These are phyloP conservation scores for Fusarium camptoceras DNA, from an alignment of 2,329 filamentous ascomycete species.

Conservation along the genomic window DNA sequence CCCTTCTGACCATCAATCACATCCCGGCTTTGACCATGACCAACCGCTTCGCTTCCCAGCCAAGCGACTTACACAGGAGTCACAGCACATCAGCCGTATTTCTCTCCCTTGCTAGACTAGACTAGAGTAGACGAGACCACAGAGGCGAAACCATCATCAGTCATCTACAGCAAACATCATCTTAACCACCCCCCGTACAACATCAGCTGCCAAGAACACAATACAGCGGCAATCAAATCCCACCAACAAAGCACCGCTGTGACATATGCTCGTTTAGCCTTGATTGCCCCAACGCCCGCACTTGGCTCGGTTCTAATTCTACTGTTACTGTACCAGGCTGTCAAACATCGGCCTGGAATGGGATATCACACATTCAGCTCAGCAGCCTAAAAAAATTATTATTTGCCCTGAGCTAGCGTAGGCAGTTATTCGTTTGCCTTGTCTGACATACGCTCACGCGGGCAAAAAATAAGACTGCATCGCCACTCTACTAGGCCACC, in stretches of 20 bases:
- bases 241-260: not conserved
- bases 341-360: constrained; percentile 18
- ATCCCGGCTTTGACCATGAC: not conserved
- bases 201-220: constrained; percentile 1
- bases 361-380: constrained; percentile 3
- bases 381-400: constrained; percentile 21
- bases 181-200: not conserved
- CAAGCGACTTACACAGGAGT: constrained; percentile 25
- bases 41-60: constrained; percentile 20
- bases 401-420: not conserved
- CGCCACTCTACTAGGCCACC: constrained; percentile 16
- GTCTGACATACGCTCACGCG: constrained; percentile 18
- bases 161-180: constrained; percentile 20
- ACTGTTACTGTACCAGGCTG: not conserved
- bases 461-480: constrained; percentile 15
- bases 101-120: not conserved
- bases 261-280: constrained; percentile 1
- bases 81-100: constrained; percentile 11
- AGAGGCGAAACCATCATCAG: not conserved
- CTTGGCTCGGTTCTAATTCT: constrained; percentile 2
- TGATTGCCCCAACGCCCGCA: constrained; percentile 13
- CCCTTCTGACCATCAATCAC: constrained; percentile 6
- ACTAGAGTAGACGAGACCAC: not conserved
- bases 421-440: constrained; percentile 21
- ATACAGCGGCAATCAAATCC: constrained; percentile 4